Conservation (phyloP, 257 asterid genomes). For the Cinchona pubescens region DNA sequence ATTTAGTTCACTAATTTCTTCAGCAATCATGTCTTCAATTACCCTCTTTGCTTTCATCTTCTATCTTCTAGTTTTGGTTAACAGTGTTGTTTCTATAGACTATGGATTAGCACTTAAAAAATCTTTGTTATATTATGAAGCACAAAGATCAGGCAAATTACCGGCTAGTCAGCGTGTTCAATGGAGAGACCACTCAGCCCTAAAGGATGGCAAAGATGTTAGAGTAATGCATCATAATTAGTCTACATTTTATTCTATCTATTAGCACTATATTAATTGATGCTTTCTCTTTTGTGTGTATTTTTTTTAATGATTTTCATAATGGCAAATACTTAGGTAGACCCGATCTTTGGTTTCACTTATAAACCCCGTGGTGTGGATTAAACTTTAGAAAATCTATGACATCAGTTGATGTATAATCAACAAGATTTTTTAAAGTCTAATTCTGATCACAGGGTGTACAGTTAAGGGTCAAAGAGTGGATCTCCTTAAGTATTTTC, state of each 20-base stretch:
- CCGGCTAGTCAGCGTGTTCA: conserved; percentile 43
- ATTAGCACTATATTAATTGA: not conserved
- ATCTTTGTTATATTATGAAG: conserved; percentile 61
- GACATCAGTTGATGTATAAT: too few species aligned
- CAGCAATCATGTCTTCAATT: not conserved
- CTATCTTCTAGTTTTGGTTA: conserved; percentile 20
- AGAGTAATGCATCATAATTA: conserved; percentile 36
- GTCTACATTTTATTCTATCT: not conserved
- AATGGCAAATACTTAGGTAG: too few species aligned
- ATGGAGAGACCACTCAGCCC: conserved; percentile 69
- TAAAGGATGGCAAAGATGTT: conserved; percentile 39
- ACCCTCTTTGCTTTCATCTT: conserved; percentile 22
- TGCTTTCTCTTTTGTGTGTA: too few species aligned
- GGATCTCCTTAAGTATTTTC: too few species aligned
- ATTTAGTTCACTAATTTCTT: not conserved
- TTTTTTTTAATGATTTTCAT: too few species aligned
- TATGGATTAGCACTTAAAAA: conserved; percentile 55
- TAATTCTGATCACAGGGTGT: too few species aligned
- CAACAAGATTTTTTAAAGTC: too few species aligned
- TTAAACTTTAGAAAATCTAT: too few species aligned
- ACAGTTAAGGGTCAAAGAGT: too few species aligned
- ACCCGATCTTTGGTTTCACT: too few species aligned
- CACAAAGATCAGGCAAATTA: conserved; percentile 68
- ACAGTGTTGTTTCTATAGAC: conserved; percentile 32
- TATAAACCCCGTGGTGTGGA: too few species aligned